Evolutionary conservation across 371 early-diverging fungal genomes (phyloP).

Genomic region (Mortierella sp.): DNA sequence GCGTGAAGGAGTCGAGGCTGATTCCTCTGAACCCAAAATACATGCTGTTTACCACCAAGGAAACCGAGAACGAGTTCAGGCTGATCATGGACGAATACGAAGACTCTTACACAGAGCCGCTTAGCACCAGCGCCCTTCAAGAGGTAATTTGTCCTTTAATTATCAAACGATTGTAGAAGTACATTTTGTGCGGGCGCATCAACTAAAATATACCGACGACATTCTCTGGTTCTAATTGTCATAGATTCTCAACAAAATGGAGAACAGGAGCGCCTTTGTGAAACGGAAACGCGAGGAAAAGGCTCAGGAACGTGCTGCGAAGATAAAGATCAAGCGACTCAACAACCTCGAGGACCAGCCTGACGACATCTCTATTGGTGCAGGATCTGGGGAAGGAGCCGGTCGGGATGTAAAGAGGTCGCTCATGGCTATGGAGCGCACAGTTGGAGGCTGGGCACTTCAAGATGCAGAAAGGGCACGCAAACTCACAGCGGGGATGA

Average conservation of each 20-base stretch:
- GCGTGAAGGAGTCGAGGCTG: constrained; percentile 62
- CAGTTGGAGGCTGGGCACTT: constrained; percentile 20
- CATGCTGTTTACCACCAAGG: constrained; percentile 68
- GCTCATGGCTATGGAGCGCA: constrained; percentile 26
- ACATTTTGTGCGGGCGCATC: too few relatives aligned
- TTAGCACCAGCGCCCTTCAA: constrained; percentile 63
- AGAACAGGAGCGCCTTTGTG: constrained; percentile 33
- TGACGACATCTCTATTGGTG: constrained; percentile 12
- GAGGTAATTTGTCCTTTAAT: constrained; percentile 60
- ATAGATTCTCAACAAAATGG: constrained; percentile 49
- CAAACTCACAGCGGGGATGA: constrained; percentile 26
- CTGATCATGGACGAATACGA: constrained; percentile 74
- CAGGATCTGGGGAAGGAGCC: constrained; percentile 1
- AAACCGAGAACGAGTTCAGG: constrained; percentile 61
- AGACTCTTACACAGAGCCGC: constrained; percentile 73
- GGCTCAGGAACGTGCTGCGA: constrained; percentile 24
- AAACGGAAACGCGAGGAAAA: constrained; percentile 18
- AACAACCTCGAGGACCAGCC: constrained; percentile 43
- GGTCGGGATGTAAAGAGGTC: constrained; percentile 9
- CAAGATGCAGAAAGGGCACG: constrained; percentile 29
- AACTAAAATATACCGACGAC: not conserved
- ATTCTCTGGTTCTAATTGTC: not conserved
- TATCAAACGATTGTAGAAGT: not conserved
- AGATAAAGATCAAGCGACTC: constrained; percentile 39
- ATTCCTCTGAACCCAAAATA: constrained; percentile 75